Evolutionary conservation across 148 eudicot species (phyloP).

Genomic region (Heliamphora exappendiculata): DNA sequence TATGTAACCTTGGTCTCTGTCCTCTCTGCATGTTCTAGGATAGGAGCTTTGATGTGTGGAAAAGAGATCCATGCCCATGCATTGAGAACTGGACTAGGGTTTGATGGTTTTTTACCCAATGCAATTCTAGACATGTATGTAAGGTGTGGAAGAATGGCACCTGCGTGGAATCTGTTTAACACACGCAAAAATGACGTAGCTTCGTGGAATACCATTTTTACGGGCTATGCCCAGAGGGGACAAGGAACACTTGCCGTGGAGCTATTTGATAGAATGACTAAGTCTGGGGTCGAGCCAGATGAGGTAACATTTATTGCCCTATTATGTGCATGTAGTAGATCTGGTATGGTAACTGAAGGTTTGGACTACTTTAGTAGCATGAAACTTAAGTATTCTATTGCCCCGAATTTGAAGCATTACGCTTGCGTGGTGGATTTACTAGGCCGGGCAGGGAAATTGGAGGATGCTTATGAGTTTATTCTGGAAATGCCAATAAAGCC

Average conservation of each 20-base stretch:
- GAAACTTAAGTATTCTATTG: slow-evolving; percentile 36
- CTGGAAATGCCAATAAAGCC: slow-evolving; percentile 61
- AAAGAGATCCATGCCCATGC: slow-evolving; percentile 90
- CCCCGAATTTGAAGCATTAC: slow-evolving; percentile 79
- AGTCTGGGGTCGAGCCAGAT: slow-evolving; percentile 50
- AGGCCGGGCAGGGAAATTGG: slow-evolving; percentile 77
- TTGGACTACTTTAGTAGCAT: slow-evolving; percentile 52
- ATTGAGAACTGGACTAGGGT: slow-evolving; percentile 48
- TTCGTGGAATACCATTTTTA: slow-evolving; percentile 83
- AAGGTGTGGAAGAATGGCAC: slow-evolving; percentile 69
- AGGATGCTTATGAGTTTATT: slow-evolving; percentile 58
- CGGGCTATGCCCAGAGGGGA: slow-evolving; percentile 62
- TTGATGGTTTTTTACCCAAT: slow-evolving; percentile 65
- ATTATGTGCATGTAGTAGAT: slow-evolving; percentile 78
- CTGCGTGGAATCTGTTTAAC: slow-evolving; percentile 61
- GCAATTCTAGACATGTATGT: slow-evolving; percentile 85
- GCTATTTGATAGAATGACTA: slow-evolving; percentile 49
- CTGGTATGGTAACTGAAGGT: slow-evolving; percentile 80
- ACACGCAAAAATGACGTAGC: slow-evolving; percentile 40
- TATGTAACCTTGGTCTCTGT: slow-evolving; percentile 64
- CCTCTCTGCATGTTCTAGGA: slow-evolving; percentile 70
- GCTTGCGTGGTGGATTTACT: slow-evolving; percentile 89
- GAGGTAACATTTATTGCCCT: slow-evolving; percentile 61
- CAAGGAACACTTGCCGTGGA: slow-evolving; percentile 52
- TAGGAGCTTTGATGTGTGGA: slow-evolving; percentile 84